Evolutionary conservation across 257 asterid genomes (phyloP).

Genomic region (Plantago major): DNA sequence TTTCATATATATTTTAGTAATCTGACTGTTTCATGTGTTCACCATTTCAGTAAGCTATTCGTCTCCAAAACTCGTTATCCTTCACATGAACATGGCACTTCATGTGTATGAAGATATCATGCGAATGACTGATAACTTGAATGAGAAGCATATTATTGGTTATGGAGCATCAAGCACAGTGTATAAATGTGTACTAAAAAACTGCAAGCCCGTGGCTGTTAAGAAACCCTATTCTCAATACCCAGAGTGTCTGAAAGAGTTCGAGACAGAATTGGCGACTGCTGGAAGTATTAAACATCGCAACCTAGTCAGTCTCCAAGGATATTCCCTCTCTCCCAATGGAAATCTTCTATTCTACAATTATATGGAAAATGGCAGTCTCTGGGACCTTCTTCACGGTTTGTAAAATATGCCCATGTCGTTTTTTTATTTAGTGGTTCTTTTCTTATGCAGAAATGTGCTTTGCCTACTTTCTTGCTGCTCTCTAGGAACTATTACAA

Average conservation of each 20-base stretch:
- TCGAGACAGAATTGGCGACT: constrained; percentile 85
- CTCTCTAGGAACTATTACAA: constrained; percentile 42
- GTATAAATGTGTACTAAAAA: constrained; percentile 83
- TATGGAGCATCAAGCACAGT: constrained; percentile 94
- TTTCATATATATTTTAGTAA: background rate
- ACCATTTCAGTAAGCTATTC: constrained; percentile 51
- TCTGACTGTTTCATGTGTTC: too few relatives aligned
- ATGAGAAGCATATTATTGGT: constrained; percentile 80
- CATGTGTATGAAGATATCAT: constrained; percentile 91
- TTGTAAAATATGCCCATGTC: constrained; percentile 5
- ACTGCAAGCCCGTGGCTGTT: constrained; percentile 87
- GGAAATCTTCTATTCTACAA: constrained; percentile 89
- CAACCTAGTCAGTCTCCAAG: constrained; percentile 86
- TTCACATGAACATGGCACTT: constrained; percentile 97
- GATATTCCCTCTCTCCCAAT: constrained; percentile 73
- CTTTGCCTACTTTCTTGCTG: background rate
- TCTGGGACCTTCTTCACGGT: constrained; percentile 96
- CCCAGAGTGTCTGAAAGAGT: constrained; percentile 76
- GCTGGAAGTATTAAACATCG: constrained; percentile 94
- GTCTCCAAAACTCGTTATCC: constrained; percentile 88
- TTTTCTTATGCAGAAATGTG: background rate
- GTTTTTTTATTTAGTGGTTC: background rate
- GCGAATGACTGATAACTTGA: constrained; percentile 92
- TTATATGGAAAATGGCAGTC: constrained; percentile 97
- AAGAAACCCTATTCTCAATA: constrained; percentile 72